Percentiles rank a stretch among this genome's conserved stretches.
phyloP scores from a whole-genome alignment of 1,139 yeast species.

The Hyphopichia pseudoburtonii region DNA sequence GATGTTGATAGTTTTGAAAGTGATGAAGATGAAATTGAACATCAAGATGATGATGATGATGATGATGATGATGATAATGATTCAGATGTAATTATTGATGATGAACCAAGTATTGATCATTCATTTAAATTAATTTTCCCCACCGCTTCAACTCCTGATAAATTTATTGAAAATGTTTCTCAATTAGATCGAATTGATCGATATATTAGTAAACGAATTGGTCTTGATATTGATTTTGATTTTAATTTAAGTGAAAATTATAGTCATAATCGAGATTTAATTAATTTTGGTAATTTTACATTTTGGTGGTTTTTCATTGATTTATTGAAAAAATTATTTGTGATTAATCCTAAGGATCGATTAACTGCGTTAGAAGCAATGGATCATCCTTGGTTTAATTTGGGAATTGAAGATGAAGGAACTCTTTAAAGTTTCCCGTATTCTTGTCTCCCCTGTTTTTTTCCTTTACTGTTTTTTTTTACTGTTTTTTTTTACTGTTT shows the following conservation, averaged over 20 bases:
- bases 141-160: conserved; percentile 37
- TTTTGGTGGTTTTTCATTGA: conserved; percentile 80
- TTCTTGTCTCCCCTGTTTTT: background rate
- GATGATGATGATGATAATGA: conserved; percentile 20
- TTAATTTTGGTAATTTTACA: conserved; percentile 54
- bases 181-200: conserved; percentile 53
- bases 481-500: conserved; percentile 1
- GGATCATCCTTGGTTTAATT: conserved; percentile 75
- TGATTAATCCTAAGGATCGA: conserved; percentile 62
- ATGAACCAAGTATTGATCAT: conserved; percentile 24
- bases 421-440: conserved; percentile 24
- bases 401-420: conserved; percentile 79
- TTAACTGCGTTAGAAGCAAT: conserved; percentile 69
- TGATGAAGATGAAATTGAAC: conserved; percentile 22
- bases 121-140: conserved; percentile 37
- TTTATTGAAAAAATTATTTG: conserved; percentile 58
- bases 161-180: conserved; percentile 53
- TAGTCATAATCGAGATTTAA: conserved; percentile 39
- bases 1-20: conserved; percentile 21
- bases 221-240: conserved; percentile 42
- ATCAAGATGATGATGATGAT: conserved; percentile 13
- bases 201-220: conserved; percentile 40
- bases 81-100: conserved; percentile 32
- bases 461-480: too few species aligned
- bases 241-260: conserved; percentile 41